phyloP scores from a whole-genome alignment of 1,139 yeast species.

The Pichia sp. region DNA sequence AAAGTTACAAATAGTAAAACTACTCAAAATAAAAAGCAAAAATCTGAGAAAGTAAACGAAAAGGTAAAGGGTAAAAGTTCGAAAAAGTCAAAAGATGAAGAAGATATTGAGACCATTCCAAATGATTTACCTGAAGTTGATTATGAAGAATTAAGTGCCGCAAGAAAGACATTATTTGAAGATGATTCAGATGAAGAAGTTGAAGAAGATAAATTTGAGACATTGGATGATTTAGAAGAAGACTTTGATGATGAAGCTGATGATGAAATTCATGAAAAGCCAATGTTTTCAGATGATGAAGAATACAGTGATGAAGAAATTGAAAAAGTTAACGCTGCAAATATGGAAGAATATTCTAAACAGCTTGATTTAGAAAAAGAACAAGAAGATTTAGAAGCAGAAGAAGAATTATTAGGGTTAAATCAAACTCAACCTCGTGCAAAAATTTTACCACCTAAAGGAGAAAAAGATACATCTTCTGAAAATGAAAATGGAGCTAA shows the following conservation, averaged over 20 bases:
- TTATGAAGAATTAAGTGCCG: conserved; percentile 53
- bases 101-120: conserved; percentile 38
- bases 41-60: conserved; percentile 4
- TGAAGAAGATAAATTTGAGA: conserved; percentile 41
- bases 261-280: conserved; percentile 48
- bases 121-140: conserved; percentile 57
- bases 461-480: conserved; percentile 43
- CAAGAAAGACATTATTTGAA: conserved; percentile 73
- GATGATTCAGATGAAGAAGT: conserved; percentile 52
- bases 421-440: conserved; percentile 66
- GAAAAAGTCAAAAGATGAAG: conserved; percentile 26
- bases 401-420: conserved; percentile 60
- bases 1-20: conserved; percentile 17
- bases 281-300: conserved; percentile 81
- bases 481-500: conserved; percentile 48
- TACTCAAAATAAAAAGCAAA: conserved; percentile 16
- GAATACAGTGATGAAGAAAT: conserved; percentile 58
- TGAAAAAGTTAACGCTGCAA: conserved; percentile 76
- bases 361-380: conserved; percentile 67
- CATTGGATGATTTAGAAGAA: conserved; percentile 42
- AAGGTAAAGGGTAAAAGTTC: conserved; percentile 24
- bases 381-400: conserved; percentile 72
- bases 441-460: conserved; percentile 56
- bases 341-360: conserved; percentile 75
- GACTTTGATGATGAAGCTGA: conserved; percentile 26